phyloP scores from a whole-genome alignment of 2,329 filamentous ascomycete genomes.

The Calonectria montana region DNA sequence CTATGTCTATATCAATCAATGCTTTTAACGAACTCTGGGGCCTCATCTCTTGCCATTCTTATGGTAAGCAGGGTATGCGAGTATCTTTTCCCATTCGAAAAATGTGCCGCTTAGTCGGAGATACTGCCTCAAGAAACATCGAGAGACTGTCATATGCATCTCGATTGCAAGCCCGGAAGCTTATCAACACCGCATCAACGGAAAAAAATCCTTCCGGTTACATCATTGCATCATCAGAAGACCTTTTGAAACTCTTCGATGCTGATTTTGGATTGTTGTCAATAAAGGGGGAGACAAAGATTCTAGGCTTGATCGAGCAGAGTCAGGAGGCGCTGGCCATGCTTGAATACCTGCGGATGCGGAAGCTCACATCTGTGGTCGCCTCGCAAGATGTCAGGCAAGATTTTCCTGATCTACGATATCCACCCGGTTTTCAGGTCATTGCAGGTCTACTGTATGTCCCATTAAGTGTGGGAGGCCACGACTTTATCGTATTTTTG shows the following conservation, averaged over 20 bases:
- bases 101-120: conserved; percentile 89
- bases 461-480: conserved; percentile 78
- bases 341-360: conserved; percentile 85
- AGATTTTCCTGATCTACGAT: conserved; percentile 86
- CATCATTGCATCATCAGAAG: conserved; percentile 89
- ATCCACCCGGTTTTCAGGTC: conserved; percentile 80
- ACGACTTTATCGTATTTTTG: conserved; percentile 93
- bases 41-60: conserved; percentile 86
- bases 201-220: conserved; percentile 88
- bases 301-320: conserved; percentile 79
- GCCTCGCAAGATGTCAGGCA: conserved; percentile 79
- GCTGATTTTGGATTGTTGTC: conserved; percentile 89
- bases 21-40: conserved; percentile 90
- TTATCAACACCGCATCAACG: conserved; percentile 87
- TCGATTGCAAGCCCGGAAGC: conserved; percentile 83
- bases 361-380: conserved; percentile 78
- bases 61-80: conserved; percentile 83
- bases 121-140: conserved; percentile 87
- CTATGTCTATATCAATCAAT: conserved; percentile 94
- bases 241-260: conserved; percentile 84
- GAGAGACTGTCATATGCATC: conserved; percentile 89
- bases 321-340: conserved; percentile 87
- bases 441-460: conserved; percentile 86
- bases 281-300: conserved; percentile 89
- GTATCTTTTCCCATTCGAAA: conserved; percentile 92